Conservation (phyloP, 1,284 basidiomycete species). For the Ganoderma resinaceum region DNA sequence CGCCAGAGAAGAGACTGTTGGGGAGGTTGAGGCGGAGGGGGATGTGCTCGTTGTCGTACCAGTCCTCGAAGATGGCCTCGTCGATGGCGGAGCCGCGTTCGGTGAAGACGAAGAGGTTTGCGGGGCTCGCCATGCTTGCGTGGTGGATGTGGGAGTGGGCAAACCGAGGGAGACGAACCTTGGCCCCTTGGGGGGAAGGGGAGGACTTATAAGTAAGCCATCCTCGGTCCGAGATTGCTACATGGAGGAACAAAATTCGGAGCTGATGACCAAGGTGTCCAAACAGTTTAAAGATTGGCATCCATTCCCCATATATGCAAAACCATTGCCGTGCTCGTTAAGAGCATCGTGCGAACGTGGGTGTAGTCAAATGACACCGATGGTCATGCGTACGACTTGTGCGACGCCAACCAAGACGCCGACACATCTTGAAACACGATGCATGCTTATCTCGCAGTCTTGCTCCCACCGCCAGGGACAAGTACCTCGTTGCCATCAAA, state of each 20-base stretch:
- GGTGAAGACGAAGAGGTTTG: conserved; percentile 9
- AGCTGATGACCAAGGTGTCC: neutral
- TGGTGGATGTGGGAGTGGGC: too few relatives aligned
- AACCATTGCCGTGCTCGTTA: neutral
- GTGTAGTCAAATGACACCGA: neutral
- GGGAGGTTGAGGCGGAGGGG: conserved; percentile 56
- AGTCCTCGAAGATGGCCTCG: conserved; percentile 6
- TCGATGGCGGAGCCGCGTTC: conserved; percentile 9
- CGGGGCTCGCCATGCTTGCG: neutral
- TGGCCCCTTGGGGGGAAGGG: neutral
- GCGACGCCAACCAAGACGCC: neutral
- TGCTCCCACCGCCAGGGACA: neutral
- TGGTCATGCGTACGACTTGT: neutral
- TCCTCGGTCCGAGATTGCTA: neutral
- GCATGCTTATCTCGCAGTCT: neutral
- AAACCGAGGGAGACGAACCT: neutral
- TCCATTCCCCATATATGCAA: neutral
- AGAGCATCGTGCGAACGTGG: neutral
- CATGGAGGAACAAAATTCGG: neutral
- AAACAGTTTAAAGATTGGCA: neutral
- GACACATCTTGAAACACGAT: neutral
- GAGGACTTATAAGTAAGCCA: neutral
- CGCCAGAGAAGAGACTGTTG: conserved; percentile 52
- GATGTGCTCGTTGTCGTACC: conserved; percentile 11
- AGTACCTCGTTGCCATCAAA: neutral